These are phyloP conservation scores for Vitis riparia DNA, from an alignment of 164 flowering plant species.

Conservation along the genomic window DNA sequence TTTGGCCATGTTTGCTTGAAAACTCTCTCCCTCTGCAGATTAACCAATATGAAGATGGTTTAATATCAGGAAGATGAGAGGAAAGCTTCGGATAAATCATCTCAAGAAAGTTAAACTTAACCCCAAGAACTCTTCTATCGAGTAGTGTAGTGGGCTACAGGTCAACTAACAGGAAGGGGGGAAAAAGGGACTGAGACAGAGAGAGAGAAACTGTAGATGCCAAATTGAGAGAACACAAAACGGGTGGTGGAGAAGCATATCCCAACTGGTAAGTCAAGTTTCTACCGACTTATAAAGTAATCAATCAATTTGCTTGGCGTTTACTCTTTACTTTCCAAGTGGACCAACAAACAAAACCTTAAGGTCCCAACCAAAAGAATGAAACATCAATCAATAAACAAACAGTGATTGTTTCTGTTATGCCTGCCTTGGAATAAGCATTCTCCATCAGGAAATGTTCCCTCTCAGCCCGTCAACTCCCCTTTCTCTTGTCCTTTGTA, in stretches of 20 bases:
- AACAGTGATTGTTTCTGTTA: constrained; percentile 14
- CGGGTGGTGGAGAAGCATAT: constrained; percentile 2
- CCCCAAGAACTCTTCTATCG: no score
- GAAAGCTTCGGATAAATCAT: not conserved
- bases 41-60: not conserved
- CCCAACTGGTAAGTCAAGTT: constrained; percentile 18
- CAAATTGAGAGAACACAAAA: not conserved
- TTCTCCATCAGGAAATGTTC: constrained; percentile 18
- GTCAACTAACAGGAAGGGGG: no score
- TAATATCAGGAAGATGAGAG: not conserved
- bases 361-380: not conserved
- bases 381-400: constrained; percentile 4
- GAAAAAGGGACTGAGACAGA: no score
- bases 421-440: constrained; percentile 5
- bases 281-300: constrained; percentile 4
- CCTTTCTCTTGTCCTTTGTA: not conserved
- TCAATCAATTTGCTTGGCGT: constrained; percentile 21
- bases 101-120: no score
- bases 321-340: constrained; percentile 8
- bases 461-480: constrained; percentile 9
- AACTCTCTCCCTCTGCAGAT: not conserved
- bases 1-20: no score
- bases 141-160: no score
- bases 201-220: no score
- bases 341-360: constrained; percentile 1